Evolutionary conservation across 2,329 filamentous ascomycete genomes (phyloP), one percentile per base, ranked within the genome.

Genomic region (Sporothrix dimorphospora): DNA sequence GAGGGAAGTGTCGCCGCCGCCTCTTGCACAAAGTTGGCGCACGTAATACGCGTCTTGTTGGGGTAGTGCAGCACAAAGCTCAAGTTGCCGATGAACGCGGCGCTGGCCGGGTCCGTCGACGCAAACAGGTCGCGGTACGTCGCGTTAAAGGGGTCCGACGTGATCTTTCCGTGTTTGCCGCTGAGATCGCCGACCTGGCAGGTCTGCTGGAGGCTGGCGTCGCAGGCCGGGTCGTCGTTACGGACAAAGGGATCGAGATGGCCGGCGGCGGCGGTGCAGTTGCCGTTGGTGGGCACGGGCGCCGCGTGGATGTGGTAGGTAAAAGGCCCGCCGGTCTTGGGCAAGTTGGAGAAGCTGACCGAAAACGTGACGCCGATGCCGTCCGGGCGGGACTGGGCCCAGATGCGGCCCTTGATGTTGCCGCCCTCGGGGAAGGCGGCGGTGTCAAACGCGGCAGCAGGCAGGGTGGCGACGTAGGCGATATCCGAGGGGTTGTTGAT

Each of bases 121-220:
- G 85, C 81, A 77, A 85, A 92, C 27, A 81, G 79, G 77, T 92
- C 90, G 72, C 80, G 78, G 81, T 88, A 91, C 66, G 80, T 82
- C 71, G 79, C 80, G 38, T 79, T 78, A 78, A 85, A 90, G 14
- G 85, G 82, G 74, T 85, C 84, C 38, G 80, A 79, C 34, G 80
- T 83, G 77, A 92, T 86, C 73, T 85, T 84, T 74, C 91, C 91
- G 77, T 91, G 83, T 83, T 95, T 95, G 78, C 92, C 92, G 76
- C 88, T 87, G 71, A 94, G 84, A 79, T 95, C 92, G 75, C 93
- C 92, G 12, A 92, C 88, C 81, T 95, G 89, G 83, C 92, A 96
- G 11, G 88, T 89, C 74, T 87, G 81, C 8, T 90, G 90, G 7
- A 82, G 78, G 11, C 79, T 76, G 12, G 81, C 49, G 77, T 93